Evolutionary conservation across 768 basidiomycete genomes (phyloP).

Genomic region (Rhodosporidiobolus odoratus): DNA sequence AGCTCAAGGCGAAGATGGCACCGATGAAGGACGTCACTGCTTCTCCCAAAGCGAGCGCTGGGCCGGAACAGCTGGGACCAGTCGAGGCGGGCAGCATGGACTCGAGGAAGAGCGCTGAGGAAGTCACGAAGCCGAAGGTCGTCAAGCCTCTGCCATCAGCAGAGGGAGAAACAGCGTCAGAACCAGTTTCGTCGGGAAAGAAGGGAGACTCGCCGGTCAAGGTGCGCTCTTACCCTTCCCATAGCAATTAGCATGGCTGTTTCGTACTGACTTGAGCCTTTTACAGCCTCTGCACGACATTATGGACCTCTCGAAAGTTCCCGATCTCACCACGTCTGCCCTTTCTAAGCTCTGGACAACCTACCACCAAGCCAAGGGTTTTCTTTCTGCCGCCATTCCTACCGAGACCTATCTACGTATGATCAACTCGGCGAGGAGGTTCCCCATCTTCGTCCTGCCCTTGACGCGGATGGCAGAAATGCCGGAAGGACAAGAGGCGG

Average conservation of each 20-base stretch:
- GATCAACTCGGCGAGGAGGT: constrained; percentile 58
- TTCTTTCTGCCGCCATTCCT: constrained; percentile 76
- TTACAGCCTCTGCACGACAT: constrained; percentile 71
- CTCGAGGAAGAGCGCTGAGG: background rate
- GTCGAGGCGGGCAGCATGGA: constrained; percentile 22
- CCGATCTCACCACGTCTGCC: constrained; percentile 63
- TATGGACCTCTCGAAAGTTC: constrained; percentile 66
- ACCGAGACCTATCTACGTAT: constrained; percentile 67
- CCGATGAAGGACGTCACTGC: background rate
- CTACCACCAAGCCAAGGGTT: constrained; percentile 79
- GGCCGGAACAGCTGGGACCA: background rate
- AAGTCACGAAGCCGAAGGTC: constrained; percentile 3
- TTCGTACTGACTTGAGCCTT: background rate
- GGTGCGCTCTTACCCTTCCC: constrained; percentile 38
- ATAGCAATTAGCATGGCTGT: too few relatives aligned
- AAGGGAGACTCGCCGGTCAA: constrained; percentile 42
- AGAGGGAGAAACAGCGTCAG: background rate
- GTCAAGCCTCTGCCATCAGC: constrained; percentile 21
- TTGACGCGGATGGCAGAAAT: constrained; percentile 56
- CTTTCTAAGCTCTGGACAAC: constrained; percentile 80
- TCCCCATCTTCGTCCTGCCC: constrained; percentile 76
- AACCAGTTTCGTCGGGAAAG: background rate
- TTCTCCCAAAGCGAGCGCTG: background rate
- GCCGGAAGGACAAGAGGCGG: constrained; percentile 58
- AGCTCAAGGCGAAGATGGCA: constrained; percentile 10